Evolutionary conservation across 1,139 yeast genomes (phyloP).

Genomic region (Geotrichum aggregatum): DNA sequence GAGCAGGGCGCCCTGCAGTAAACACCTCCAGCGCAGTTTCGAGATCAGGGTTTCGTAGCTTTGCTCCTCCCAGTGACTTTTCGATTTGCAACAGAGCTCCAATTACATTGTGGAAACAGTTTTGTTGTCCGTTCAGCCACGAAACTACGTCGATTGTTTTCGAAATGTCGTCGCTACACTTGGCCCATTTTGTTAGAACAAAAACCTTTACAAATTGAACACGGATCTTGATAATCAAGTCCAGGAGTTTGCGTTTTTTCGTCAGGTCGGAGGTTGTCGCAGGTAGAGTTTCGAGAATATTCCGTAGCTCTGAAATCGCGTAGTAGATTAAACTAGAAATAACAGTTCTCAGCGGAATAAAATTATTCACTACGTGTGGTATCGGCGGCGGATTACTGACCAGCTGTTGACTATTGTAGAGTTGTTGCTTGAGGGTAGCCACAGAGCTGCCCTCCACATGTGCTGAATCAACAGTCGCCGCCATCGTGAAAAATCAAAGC

Average conservation of each 20-base stretch:
- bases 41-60: conserved; percentile 83
- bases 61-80: conserved; percentile 72
- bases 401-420: conserved; percentile 6
- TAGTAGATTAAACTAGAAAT: conserved; percentile 59
- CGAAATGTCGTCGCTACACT: conserved; percentile 63
- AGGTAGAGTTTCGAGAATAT: conserved; percentile 57
- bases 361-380: conserved; percentile 74
- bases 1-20: conserved; percentile 69
- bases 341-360: conserved; percentile 58
- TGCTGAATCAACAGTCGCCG: conserved; percentile 15
- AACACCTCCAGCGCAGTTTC: conserved; percentile 83
- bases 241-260: conserved; percentile 65
- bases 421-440: conserved; percentile 11
- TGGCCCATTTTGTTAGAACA: conserved; percentile 84
- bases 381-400: conserved; percentile 44
- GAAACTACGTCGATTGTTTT: conserved; percentile 77
- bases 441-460: conserved; percentile 10
- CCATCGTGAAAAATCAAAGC: conserved; percentile 14
- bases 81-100: conserved; percentile 59
- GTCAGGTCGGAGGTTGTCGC: conserved; percentile 53
- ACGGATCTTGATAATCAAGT: conserved; percentile 63
- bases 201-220: conserved; percentile 80
- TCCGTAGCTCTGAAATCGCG: conserved; percentile 60
- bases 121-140: conserved; percentile 81
- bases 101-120: conserved; percentile 59